Evolutionary conservation across 1,284 basidiomycete species (phyloP).

Genomic region (Ceratobasidium sp.): DNA sequence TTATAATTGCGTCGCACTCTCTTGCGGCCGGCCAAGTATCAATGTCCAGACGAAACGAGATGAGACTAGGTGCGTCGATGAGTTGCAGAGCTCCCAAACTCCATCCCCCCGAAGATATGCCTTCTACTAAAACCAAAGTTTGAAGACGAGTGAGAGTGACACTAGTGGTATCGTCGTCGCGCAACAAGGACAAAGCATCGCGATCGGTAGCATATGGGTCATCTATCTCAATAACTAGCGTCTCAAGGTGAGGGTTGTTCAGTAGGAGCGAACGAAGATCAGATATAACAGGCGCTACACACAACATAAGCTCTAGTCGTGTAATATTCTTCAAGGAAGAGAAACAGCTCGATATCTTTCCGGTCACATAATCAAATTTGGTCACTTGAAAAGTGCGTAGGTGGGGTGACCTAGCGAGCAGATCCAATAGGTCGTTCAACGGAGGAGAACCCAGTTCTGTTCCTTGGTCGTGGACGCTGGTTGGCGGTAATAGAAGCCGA

Average conservation of each 20-base stretch:
- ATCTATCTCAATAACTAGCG: neutral
- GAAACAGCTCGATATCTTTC: neutral
- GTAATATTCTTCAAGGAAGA: slow-evolving; percentile 3
- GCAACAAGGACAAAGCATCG: too few species aligned
- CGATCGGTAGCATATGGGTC: neutral
- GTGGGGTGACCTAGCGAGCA: neutral
- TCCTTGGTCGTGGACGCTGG: neutral
- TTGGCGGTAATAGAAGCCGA: neutral
- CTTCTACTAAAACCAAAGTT: neutral
- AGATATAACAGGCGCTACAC: too few species aligned
- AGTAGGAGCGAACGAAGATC: neutral
- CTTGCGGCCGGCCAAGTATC: neutral
- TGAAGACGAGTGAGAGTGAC: neutral
- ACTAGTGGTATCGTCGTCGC: neutral
- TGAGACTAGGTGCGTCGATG: slow-evolving; percentile 13
- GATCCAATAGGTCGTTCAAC: neutral
- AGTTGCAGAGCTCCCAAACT: neutral
- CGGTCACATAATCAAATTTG: neutral
- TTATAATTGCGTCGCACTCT: neutral
- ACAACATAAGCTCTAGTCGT: neutral
- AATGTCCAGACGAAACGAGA: neutral
- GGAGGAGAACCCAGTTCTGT: neutral
- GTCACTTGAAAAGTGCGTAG: neutral
- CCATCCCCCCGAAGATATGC: neutral
- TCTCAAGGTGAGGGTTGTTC: slow-evolving; percentile 6